Evolutionary conservation across 164 flowering plant species (phyloP).

Genomic region (Kalanchoe fedtschenkoi): DNA sequence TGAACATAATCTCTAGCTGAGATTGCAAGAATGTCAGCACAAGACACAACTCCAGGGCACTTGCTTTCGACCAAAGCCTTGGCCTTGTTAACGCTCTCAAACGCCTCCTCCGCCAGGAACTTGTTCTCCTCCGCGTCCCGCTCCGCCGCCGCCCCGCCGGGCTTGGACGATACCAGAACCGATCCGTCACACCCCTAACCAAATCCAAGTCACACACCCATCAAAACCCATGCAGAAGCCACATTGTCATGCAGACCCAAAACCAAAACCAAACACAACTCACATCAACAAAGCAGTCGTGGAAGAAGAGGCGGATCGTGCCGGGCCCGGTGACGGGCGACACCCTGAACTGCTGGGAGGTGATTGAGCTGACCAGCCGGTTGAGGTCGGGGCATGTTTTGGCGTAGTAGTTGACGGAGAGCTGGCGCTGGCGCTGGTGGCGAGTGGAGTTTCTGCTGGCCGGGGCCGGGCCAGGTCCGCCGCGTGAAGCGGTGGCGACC

Average conservation of each 20-base stretch:
- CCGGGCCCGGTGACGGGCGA: constrained; percentile 68
- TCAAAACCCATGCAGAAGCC: too few species aligned
- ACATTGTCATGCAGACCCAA: constrained; percentile 35
- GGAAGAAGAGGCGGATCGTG: constrained; percentile 95
- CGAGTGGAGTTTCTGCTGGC: neutral
- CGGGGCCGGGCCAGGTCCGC: neutral
- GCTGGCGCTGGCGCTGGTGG: constrained; percentile 23
- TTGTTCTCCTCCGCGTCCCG: constrained; percentile 65
- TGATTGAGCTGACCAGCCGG: constrained; percentile 51
- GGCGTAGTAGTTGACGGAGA: constrained; percentile 50
- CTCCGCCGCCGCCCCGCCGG: constrained; percentile 49
- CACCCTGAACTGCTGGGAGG: constrained; percentile 47
- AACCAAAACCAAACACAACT: too few species aligned
- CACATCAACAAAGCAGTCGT: constrained; percentile 94
- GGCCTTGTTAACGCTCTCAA: constrained; percentile 46
- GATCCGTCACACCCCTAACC: constrained; percentile 83
- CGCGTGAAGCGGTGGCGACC: neutral
- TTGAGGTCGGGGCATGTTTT: constrained; percentile 77
- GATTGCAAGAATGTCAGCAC: constrained; percentile 89
- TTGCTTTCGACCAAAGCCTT: constrained; percentile 67
- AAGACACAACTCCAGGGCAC: constrained; percentile 86
- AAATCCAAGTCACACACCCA: neutral
- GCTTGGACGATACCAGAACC: constrained; percentile 41
- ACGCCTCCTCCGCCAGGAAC: constrained; percentile 47
- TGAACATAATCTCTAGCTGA: constrained; percentile 81